These are phyloP conservation scores for Fremontodendron californicum DNA, from an alignment of 345 rosid genomes.

Conservation along the genomic window DNA sequence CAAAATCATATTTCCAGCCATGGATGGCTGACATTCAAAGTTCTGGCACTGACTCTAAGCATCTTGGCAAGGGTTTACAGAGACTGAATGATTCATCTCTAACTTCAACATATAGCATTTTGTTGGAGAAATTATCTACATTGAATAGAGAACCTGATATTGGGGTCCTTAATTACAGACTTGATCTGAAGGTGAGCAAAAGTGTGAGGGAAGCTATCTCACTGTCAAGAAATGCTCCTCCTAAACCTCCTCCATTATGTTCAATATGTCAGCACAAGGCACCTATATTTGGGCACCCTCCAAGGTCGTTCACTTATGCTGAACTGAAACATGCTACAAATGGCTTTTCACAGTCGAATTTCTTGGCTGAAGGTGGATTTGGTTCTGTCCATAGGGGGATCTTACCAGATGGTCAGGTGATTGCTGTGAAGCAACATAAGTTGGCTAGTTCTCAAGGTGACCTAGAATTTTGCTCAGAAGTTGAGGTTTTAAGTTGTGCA, in stretches of 20 bases:
- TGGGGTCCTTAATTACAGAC: conserved; percentile 33
- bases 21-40: conserved; percentile 48
- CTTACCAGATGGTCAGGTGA: conserved; percentile 70
- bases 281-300: conserved; percentile 92
- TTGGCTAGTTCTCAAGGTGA: conserved; percentile 97
- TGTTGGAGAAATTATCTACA: conserved; percentile 49
- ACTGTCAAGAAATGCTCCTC: conserved; percentile 62
- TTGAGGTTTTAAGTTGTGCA: conserved; percentile 94
- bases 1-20: conserved; percentile 38
- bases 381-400: conserved; percentile 92
- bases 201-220: conserved; percentile 87
- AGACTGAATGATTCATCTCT: conserved; percentile 40
- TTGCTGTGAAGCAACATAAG: conserved; percentile 96
- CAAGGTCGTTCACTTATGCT: conserved; percentile 79
- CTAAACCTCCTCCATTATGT: conserved; percentile 89
- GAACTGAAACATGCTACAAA: conserved; percentile 80
- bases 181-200: conserved; percentile 55
- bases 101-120: conserved; percentile 30
- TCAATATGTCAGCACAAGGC: conserved; percentile 90
- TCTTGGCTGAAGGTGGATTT: conserved; percentile 97
- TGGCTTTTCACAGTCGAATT: conserved; percentile 72
- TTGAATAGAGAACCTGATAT: conserved; percentile 47
- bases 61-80: conserved; percentile 33
- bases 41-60: conserved; percentile 44
- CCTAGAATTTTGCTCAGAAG: conserved; percentile 91